Evolutionary conservation across 768 basidiomycete species (phyloP), one percentile per base, ranked within the genome.

Genomic region (Lactifluus volemus): DNA sequence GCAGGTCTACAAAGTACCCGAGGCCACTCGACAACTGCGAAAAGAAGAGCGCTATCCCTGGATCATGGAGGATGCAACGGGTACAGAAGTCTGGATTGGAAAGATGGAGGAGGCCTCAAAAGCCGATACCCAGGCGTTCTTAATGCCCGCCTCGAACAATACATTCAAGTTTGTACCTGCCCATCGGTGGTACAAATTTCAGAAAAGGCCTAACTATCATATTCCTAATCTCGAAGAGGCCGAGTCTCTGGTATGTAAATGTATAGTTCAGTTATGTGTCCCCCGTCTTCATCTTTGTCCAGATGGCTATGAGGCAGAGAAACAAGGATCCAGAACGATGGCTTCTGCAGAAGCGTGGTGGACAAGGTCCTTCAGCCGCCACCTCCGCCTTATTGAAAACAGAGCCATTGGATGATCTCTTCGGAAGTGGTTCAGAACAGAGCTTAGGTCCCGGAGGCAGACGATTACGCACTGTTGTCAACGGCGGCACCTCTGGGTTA

Each of bases 161-260:
- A 79, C 85, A 42, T 94, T 95, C 79, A 86, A 89, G 69, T 92
- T 94, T 72, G 86, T 95, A 11, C 87, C 91, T 14, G 84, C 89
- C 5, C 84, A 91, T 70, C 80, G 92, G 48, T 94, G 89, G 89
- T 95, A 94, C 78, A 92, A 91, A 73, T 93, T 93, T 70, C 89
- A 89, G 74, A 92, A 91, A 78, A 85, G 84, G 66, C 79, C 88
- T 47, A 86, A 84, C 67, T 84, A 91, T 67, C 80, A 83, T 68
- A 75, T 89, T 15, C 86, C 85, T 48, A 81, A 81, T 44, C 78
- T 78, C 73, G 88, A 76, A 74, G 84, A 77, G 74, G 86, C 77
- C 67, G 91, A 81, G 80, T 84, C 77, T 68, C 75, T 79, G 72
- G 89, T 83, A 81, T 74, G 76, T 71, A 61, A 48, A 68, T 70